Base-by-base conservation (phyloP, 202 grass and related monocot genomes). In the Hordeum pubiflorum region DNA sequence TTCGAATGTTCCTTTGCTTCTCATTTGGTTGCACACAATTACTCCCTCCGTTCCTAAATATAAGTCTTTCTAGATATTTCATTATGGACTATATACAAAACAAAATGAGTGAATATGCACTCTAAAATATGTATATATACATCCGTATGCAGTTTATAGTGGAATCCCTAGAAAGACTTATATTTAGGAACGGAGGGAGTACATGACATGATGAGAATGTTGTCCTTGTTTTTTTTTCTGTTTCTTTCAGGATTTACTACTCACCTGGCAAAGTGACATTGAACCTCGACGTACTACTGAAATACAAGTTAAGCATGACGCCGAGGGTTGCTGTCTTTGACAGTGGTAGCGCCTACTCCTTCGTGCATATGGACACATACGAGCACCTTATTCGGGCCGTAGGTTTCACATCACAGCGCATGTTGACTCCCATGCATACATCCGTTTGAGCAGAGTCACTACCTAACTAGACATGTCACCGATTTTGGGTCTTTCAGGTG, bases 331-430 rank as follows among this genome's bases (percentile, higher is more conserved):
- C 20, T 4, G 4, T 82, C 68, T 32, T 73, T 10, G 80, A 82
- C 57, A 82, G 80, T 52, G 80, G 80, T 57, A 74, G 69, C 68
- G 62, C 69, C n/a, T 74, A 74, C 57, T 73, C 57, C 13, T 15
- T 13, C 4, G 33, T 82, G 18, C 69, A 20, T 52, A 4, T 2
- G 7, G 0, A 7, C 6, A 4, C 46, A n/a, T 12, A 74, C 21
- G 7, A 0, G 3, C 11, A 18, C 1, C 39, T 74, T 4, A 10
- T 74, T 52, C 4, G 4, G 7, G 29, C 12, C 4, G 79, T 82
- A 81, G 12, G 37, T 24, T 81, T 20, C 17, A 23, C 43, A 48
- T 41, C 52, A 32, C 15, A 32, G 18, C 26, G 11, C 64, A 37
- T n/a, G 24, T 17, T 9, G 5, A 79, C 23, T 60, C 34, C 7